These are phyloP conservation scores for Vanderwaltozyma verrucispora DNA, from an alignment of 805 yeast genomes.

Conservation along the genomic window DNA sequence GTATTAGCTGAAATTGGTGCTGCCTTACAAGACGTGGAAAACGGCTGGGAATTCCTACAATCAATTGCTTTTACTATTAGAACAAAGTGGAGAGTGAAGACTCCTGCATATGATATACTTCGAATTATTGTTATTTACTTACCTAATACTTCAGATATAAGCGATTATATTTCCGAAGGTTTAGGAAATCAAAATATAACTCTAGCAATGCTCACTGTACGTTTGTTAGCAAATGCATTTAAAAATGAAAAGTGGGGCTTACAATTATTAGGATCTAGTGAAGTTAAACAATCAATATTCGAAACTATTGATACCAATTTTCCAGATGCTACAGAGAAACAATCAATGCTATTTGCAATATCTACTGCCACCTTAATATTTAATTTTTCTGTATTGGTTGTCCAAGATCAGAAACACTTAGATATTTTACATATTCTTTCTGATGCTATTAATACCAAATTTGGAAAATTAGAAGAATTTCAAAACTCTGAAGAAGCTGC, in stretches of 20 bases:
- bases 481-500: slow-evolving; percentile 50
- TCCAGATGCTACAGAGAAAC: slow-evolving; percentile 18
- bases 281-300: slow-evolving; percentile 32
- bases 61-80: slow-evolving; percentile 32
- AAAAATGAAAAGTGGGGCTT: slow-evolving; percentile 38
- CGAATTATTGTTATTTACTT: slow-evolving; percentile 39
- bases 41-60: slow-evolving; percentile 28
- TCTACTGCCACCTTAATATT: slow-evolving; percentile 42
- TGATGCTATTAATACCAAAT: slow-evolving; percentile 22
- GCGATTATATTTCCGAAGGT: slow-evolving; percentile 35
- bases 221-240: slow-evolving; percentile 49
- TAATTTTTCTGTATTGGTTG: slow-evolving; percentile 36
- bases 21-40: slow-evolving; percentile 23
- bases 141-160: slow-evolving; percentile 31
- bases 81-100: slow-evolving; percentile 38
- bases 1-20: slow-evolving; percentile 26
- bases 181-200: slow-evolving; percentile 20
- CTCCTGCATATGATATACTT: slow-evolving; percentile 51
- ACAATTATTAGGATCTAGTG: slow-evolving; percentile 27
- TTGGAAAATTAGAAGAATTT: slow-evolving; percentile 22
- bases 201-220: slow-evolving; percentile 41
- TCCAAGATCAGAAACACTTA: slow-evolving; percentile 16
- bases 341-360: slow-evolving; percentile 26
- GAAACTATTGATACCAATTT: slow-evolving; percentile 26
- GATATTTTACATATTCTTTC: slow-evolving; percentile 26